phyloP scores from a whole-genome alignment of 75 land plant genomes.

The Pseudotsuga menziesii region DNA sequence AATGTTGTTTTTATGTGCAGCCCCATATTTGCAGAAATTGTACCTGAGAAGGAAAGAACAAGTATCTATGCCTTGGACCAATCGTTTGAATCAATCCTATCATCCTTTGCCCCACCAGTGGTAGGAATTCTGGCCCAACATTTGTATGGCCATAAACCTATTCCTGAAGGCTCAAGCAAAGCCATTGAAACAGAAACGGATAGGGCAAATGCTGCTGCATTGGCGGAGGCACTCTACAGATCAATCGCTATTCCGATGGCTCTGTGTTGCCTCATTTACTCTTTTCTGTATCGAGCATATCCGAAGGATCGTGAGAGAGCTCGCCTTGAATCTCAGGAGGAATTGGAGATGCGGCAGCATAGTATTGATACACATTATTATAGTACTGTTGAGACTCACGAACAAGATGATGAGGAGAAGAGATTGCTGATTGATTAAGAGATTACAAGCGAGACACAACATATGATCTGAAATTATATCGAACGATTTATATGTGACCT shows the following conservation, averaged over 20 bases:
- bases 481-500: background rate
- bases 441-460: background rate
- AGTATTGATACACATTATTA: constrained; percentile 19
- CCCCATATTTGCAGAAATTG: constrained; percentile 89
- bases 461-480: background rate
- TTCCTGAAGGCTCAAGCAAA: constrained; percentile 16
- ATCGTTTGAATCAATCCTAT: constrained; percentile 56
- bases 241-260: constrained; percentile 64
- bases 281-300: constrained; percentile 68
- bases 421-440: constrained; percentile 1
- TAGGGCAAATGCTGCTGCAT: constrained; percentile 56
- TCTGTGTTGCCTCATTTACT: constrained; percentile 62
- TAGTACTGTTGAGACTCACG: constrained; percentile 12
- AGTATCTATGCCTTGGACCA: constrained; percentile 69
- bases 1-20: constrained; percentile 25
- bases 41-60: constrained; percentile 59
- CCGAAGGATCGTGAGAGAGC: constrained; percentile 69
- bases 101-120: constrained; percentile 77
- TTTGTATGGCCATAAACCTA: constrained; percentile 60
- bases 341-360: constrained; percentile 36
- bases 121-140: constrained; percentile 63
- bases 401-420: constrained; percentile 20
- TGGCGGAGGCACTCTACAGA: constrained; percentile 73
- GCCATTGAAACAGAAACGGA: constrained; percentile 32
- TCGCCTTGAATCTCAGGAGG: constrained; percentile 33